Percentiles rank a stretch among this genome's conserved stretches.
Conservation (phyloP, 441 rosid species). For the Hura crepitans region DNA sequence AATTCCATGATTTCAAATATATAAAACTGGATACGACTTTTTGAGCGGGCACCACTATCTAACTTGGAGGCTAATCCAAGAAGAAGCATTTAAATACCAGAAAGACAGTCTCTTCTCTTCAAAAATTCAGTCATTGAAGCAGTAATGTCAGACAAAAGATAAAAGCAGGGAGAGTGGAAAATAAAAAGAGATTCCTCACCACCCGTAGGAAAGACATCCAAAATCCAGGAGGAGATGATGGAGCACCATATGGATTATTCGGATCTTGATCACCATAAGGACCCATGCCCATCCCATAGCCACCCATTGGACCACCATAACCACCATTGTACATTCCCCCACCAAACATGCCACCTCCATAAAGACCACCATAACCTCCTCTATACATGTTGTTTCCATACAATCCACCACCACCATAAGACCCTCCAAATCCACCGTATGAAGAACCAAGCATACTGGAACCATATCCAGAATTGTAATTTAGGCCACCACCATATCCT, state of each 20-base stretch:
- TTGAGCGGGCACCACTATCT: background rate
- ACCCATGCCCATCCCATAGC: constrained; percentile 81
- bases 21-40: background rate
- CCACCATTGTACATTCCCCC: constrained; percentile 63
- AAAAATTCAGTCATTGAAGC: background rate
- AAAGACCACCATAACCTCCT: constrained; percentile 70
- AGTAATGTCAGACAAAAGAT: background rate
- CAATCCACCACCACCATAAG: constrained; percentile 68
- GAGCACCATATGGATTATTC: constrained; percentile 75
- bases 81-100: background rate
- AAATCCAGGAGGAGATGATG: constrained; percentile 89
- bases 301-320: constrained; percentile 85
- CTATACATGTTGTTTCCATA: constrained; percentile 66
- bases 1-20: constrained; percentile 4
- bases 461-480: constrained; percentile 63
- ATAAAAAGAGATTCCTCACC: constrained; percentile 40
- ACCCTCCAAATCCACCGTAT: constrained; percentile 58
- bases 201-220: constrained; percentile 93
- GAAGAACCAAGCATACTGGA: constrained; percentile 63
- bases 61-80: background rate
- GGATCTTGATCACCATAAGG: constrained; percentile 90
- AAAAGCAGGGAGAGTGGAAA: background rate
- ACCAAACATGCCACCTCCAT: constrained; percentile 59
- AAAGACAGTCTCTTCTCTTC: background rate
- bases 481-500: constrained; percentile 60